These are phyloP conservation scores for Marsdenia floribunda DNA, from an alignment of 257 asterid genomes.

Conservation along the genomic window DNA sequence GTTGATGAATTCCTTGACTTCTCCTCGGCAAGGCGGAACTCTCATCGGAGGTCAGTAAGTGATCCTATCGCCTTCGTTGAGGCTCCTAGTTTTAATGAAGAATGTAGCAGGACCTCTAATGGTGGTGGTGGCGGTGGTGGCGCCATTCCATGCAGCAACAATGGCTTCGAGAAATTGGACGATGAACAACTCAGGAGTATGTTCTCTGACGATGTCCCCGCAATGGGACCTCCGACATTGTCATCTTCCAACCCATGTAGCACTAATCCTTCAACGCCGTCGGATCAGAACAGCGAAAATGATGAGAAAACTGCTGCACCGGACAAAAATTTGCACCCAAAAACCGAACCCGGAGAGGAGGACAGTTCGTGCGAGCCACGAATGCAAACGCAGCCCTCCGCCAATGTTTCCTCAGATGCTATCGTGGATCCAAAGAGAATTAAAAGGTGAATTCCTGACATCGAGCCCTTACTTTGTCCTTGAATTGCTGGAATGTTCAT, in stretches of 20 bases:
- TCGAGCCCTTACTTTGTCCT: not conserved
- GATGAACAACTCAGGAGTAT: slow-evolving; percentile 71
- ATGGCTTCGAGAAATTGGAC: slow-evolving; percentile 58
- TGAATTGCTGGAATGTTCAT: not conserved
- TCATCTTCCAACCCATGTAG: slow-evolving; percentile 47
- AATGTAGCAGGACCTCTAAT: slow-evolving; percentile 18
- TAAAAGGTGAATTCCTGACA: slow-evolving; percentile 49
- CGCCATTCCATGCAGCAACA: slow-evolving; percentile 2
- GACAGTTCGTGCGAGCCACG: slow-evolving; percentile 31
- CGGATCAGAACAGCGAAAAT: slow-evolving; percentile 60
- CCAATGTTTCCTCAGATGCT: slow-evolving; percentile 20
- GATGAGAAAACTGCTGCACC: slow-evolving; percentile 29
- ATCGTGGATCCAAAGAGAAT: slow-evolving; percentile 75
- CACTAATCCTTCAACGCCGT: slow-evolving; percentile 58
- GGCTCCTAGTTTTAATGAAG: slow-evolving; percentile 30
- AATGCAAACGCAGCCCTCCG: slow-evolving; percentile 7
- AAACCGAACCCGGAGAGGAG: slow-evolving; percentile 56
- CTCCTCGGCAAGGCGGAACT: slow-evolving; percentile 56
- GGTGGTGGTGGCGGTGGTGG: not conserved
- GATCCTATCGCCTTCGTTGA: slow-evolving; percentile 77
- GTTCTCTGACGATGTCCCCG: slow-evolving; percentile 59
- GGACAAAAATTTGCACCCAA: slow-evolving; percentile 35
- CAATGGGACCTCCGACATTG: slow-evolving; percentile 25
- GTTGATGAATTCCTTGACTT: slow-evolving; percentile 80
- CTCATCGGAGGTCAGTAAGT: slow-evolving; percentile 73